A percentile compares a stretch with the other conserved stretches of the same genome.
Evolutionary conservation across 31 red algal species (phyloP).

Genomic region (Odonthalia washingtoniensis): DNA sequence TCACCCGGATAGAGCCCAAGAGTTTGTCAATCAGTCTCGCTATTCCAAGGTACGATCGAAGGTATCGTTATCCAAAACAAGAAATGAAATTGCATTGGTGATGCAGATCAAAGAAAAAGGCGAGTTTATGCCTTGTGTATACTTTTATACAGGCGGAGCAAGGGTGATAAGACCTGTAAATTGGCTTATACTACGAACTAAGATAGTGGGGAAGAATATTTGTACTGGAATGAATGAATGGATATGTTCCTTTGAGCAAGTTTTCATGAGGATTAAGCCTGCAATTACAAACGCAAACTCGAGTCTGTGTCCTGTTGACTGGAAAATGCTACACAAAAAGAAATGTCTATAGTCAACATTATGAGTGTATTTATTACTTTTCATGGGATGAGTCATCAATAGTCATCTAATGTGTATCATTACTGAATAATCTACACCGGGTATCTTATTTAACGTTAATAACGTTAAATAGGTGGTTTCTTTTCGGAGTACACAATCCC

Average conservation of each 20-base stretch:
- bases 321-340: slow-evolving; percentile 74
- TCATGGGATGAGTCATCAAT: slow-evolving; percentile 96
- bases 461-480: no score
- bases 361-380: slow-evolving; percentile 87
- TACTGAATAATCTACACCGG: no score
- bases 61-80: slow-evolving; percentile 34
- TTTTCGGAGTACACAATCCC: no score
- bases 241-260: slow-evolving; percentile 88
- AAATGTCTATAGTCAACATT: slow-evolving; percentile 70
- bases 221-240: slow-evolving; percentile 54
- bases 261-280: slow-evolving; percentile 73
- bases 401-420: no score
- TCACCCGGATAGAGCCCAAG: slow-evolving; percentile 26
- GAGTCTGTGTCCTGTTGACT: slow-evolving; percentile 56
- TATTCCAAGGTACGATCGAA: slow-evolving; percentile 59
- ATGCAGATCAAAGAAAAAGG: slow-evolving; percentile 26
- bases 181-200: slow-evolving; percentile 52
- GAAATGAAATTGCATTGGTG: slow-evolving; percentile 59
- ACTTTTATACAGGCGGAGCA: slow-evolving; percentile 66
- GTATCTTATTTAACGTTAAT: no score
- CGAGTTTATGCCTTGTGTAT: slow-evolving; percentile 76
- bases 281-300: slow-evolving; percentile 41
- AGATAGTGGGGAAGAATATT: not conserved
- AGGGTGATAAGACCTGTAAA: slow-evolving; percentile 87
- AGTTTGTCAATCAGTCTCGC: slow-evolving; percentile 52